phyloP scores from a whole-genome alignment of 495 filamentous ascomycete genomes.

The Bryoglossum gracile region DNA sequence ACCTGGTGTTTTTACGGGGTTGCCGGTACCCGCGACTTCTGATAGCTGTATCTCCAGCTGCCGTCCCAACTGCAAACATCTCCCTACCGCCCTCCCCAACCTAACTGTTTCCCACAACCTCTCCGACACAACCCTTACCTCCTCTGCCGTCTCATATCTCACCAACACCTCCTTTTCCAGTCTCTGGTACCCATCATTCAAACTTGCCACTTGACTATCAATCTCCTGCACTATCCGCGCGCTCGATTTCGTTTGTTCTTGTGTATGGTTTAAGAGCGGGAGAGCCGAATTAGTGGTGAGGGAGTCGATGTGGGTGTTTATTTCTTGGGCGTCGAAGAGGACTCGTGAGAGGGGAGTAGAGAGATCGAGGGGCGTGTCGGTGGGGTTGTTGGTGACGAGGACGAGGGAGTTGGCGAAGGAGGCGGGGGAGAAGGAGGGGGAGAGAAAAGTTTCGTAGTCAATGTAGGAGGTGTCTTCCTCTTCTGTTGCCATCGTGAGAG shows the following conservation, averaged over 20 bases:
- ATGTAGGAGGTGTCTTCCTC: constrained; percentile 75
- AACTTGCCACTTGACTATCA: constrained; percentile 63
- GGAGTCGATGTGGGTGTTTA: constrained; percentile 89
- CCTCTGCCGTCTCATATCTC: constrained; percentile 73
- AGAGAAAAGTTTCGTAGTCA: constrained; percentile 89
- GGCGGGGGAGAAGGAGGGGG: constrained; percentile 70
- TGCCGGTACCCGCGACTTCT: constrained; percentile 47
- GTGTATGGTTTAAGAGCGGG: constrained; percentile 73
- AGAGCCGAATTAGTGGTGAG: constrained; percentile 80
- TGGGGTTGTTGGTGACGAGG: constrained; percentile 81
- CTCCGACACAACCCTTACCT: constrained; percentile 63
- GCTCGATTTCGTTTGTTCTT: constrained; percentile 60
- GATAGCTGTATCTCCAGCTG: constrained; percentile 79
- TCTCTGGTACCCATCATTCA: constrained; percentile 77
- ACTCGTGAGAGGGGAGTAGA: constrained; percentile 90
- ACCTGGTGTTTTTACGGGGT: constrained; percentile 24
- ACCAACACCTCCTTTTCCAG: constrained; percentile 76
- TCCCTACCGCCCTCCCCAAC: constrained; percentile 64
- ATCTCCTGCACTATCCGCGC: constrained; percentile 62
- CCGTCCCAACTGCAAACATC: constrained; percentile 70
- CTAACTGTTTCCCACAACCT: constrained; percentile 73
- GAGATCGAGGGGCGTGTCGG: constrained; percentile 83
- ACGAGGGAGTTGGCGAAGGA: constrained; percentile 85
- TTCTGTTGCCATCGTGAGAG: constrained; percentile 26
- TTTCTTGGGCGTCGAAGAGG: constrained; percentile 93